Conservation (phyloP, 345 rosid species). For the Nasturtium officinale region DNA sequence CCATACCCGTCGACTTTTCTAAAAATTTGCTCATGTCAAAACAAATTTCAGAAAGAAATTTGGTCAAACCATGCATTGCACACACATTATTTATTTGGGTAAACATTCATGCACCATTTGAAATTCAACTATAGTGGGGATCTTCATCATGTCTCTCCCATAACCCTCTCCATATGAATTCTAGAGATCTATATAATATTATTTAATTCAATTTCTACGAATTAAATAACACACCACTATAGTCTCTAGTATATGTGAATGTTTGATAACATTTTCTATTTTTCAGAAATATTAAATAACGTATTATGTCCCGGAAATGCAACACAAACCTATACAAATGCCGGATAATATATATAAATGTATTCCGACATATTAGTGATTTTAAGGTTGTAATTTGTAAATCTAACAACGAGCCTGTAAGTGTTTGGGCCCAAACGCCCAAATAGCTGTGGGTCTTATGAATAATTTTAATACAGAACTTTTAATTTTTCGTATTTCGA, state of each 20-base stretch:
- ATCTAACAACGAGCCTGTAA: neutral
- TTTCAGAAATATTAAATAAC: conserved; percentile 1
- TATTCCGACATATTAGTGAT: neutral
- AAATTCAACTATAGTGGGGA: conserved; percentile 39
- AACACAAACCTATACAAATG: neutral
- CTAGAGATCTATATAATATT: conserved; percentile 10
- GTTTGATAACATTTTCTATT: neutral
- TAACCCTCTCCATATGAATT: conserved; percentile 30
- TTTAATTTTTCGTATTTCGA: neutral
- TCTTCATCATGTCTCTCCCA: conserved; percentile 45
- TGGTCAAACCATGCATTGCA: conserved; percentile 44
- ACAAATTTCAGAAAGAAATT: conserved; percentile 29
- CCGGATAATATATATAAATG: neutral
- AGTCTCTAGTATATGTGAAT: neutral
- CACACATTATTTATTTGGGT: conserved; percentile 31
- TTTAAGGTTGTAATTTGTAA: neutral
- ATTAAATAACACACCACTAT: neutral
- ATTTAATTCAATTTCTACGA: neutral
- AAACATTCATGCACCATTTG: conserved; percentile 47
- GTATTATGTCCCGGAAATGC: neutral
- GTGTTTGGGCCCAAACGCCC: neutral
- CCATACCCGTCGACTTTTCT: conserved; percentile 42
- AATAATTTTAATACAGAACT: neutral
- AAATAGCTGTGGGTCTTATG: neutral
- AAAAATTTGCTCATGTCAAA: neutral